Conservation (phyloP, 2,329 filamentous ascomycete species). For the Pyricularia pennisetigena region DNA sequence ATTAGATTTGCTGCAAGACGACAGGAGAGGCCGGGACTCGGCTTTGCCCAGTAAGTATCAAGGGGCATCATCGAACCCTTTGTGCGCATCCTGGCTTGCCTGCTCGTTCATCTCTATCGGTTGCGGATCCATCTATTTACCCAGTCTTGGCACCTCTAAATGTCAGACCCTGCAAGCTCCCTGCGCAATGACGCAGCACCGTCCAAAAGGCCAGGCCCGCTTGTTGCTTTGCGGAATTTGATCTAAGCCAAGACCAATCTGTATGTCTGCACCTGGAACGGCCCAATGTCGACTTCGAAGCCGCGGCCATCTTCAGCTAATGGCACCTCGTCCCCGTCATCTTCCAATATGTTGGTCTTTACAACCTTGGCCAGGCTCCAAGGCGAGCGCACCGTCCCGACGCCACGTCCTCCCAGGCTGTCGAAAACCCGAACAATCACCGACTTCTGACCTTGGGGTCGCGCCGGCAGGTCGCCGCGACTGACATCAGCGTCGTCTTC, state of each 20-base stretch:
- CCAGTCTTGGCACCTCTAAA: not conserved
- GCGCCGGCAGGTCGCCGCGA: slow-evolving; percentile 5
- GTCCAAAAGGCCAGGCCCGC: not conserved
- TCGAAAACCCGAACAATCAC: slow-evolving; percentile 56
- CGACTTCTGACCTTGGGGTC: slow-evolving; percentile 20
- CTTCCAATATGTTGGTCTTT: slow-evolving; percentile 57
- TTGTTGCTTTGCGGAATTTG: not conserved
- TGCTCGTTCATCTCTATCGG: not conserved
- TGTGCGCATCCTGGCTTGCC: not conserved
- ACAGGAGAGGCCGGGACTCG: not conserved
- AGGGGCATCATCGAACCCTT: not conserved
- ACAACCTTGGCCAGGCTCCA: slow-evolving; percentile 43
- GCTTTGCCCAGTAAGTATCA: not conserved
- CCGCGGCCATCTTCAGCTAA: slow-evolving; percentile 16
- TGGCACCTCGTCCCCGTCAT: slow-evolving; percentile 42
- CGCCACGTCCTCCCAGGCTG: slow-evolving; percentile 49
- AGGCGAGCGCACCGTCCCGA: slow-evolving; percentile 40
- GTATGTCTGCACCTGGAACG: slow-evolving; percentile 52
- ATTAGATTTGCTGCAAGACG: not conserved
- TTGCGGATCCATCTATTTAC: not conserved
- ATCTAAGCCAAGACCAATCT: slow-evolving; percentile 23
- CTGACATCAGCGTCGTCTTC: slow-evolving; percentile 34
- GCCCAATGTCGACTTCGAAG: slow-evolving; percentile 36
- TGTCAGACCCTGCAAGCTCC: not conserved
- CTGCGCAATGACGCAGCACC: not conserved